Evolutionary conservation across 805 yeast genomes (phyloP).

Genomic region (Debaryomyces hansenii): DNA sequence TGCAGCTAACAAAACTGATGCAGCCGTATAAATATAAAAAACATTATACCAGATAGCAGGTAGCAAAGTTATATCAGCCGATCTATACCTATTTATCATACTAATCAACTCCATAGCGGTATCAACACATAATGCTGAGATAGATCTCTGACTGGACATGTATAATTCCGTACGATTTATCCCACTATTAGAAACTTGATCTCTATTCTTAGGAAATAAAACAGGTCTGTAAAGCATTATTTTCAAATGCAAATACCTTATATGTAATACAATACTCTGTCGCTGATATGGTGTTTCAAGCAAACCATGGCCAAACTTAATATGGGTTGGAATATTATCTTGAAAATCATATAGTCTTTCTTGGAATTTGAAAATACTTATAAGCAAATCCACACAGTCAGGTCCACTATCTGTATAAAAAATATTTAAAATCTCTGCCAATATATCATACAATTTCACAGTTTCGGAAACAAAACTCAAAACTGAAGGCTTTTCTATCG

Average conservation of each 20-base stretch:
- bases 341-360: constrained; percentile 7
- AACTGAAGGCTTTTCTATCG: constrained; percentile 12
- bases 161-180: constrained; percentile 5
- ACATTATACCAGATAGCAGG: constrained; percentile 22
- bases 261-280: constrained; percentile 11
- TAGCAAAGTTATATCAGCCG: constrained; percentile 9
- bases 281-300: constrained; percentile 8
- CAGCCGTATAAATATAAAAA: constrained; percentile 20
- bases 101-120: constrained; percentile 9
- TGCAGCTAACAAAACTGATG: constrained; percentile 18
- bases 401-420: constrained; percentile 9
- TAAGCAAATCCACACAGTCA: constrained; percentile 5
- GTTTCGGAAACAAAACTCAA: constrained; percentile 17
- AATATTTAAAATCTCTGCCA: constrained; percentile 15
- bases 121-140: constrained; percentile 8
- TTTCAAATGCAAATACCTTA: constrained; percentile 9
- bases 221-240: constrained; percentile 11
- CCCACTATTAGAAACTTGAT: background rate
- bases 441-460: constrained; percentile 14
- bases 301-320: constrained; percentile 5
- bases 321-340: constrained; percentile 6
- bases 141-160: constrained; percentile 5
- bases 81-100: constrained; percentile 6
- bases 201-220: constrained; percentile 8
- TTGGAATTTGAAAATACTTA: constrained; percentile 9